Evolutionary conservation across 2,329 filamentous ascomycete species (phyloP).

Genomic region (Cladosporium colombiae): DNA sequence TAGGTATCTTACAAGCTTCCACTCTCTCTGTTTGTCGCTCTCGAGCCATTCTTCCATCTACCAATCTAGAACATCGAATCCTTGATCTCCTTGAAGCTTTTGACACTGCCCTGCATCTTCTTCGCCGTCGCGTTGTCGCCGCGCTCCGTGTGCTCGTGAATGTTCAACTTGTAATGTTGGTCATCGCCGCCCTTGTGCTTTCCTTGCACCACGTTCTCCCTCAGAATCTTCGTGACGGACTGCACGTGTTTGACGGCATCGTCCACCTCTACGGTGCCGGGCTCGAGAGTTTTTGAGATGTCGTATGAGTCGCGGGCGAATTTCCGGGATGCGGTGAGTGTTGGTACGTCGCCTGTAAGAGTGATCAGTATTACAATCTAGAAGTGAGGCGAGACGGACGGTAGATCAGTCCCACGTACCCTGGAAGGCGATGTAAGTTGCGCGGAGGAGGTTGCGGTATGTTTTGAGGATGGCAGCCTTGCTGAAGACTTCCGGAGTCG

Average conservation of each 20-base stretch:
- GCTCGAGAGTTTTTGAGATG: constrained; percentile 60
- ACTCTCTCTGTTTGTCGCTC: neutral
- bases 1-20: neutral
- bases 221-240: constrained; percentile 76
- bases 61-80: constrained; percentile 20
- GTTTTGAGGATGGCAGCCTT: constrained; percentile 67
- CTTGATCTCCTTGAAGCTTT: constrained; percentile 45
- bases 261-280: constrained; percentile 59
- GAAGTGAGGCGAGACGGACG: neutral
- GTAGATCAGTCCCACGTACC: constrained; percentile 52
- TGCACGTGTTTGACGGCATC: constrained; percentile 75
- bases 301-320: constrained; percentile 76
- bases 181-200: constrained; percentile 25
- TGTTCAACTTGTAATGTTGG: constrained; percentile 65
- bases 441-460: constrained; percentile 79
- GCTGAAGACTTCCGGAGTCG: constrained; percentile 29
- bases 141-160: constrained; percentile 87
- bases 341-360: constrained; percentile 65
- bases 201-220: constrained; percentile 87
- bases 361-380: neutral
- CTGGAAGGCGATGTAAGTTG: constrained; percentile 78
- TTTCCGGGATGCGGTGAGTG: constrained; percentile 68
- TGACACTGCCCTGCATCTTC: constrained; percentile 49
- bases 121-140: constrained; percentile 93
- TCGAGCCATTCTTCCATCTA: neutral